Conservation (phyloP, 2,329 filamentous ascomycete genomes). For the Colletotrichum neosansevieriae region DNA sequence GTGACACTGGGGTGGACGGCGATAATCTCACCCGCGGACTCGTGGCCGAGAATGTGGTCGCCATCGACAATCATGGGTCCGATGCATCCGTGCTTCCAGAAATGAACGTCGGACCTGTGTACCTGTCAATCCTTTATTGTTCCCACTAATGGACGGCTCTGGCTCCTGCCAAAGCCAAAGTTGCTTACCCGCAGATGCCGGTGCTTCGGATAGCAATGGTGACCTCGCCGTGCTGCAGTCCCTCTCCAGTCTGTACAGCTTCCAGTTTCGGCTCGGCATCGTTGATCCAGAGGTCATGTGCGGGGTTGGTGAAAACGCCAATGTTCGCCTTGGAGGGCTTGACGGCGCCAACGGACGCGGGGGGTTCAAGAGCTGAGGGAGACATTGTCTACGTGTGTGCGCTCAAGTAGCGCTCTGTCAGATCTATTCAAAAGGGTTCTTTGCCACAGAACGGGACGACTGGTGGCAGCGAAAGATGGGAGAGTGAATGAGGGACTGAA, state of each 20-base stretch:
- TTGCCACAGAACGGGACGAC: conserved; percentile 17
- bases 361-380: conserved; percentile 49
- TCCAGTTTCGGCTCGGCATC: conserved; percentile 82
- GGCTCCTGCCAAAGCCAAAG: not conserved
- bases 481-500: conserved; percentile 1
- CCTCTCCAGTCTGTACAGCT: conserved; percentile 75
- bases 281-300: conserved; percentile 90
- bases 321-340: conserved; percentile 84
- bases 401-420: conserved; percentile 4
- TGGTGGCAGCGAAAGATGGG: conserved; percentile 5
- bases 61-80: conserved; percentile 93
- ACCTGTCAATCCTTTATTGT: conserved; percentile 34
- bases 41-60: conserved; percentile 94
- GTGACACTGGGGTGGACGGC: conserved; percentile 86
- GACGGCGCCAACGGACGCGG: conserved; percentile 44
- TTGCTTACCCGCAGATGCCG: conserved; percentile 87
- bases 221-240: conserved; percentile 84
- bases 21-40: conserved; percentile 87
- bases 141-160: not conserved
- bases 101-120: conserved; percentile 88
- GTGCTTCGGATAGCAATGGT: conserved; percentile 92
- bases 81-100: conserved; percentile 96
- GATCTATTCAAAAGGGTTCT: too few species aligned
- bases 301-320: conserved; percentile 94
- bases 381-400: conserved; percentile 46